Percentiles rank a stretch among this genome's conserved stretches.
Conservation (phyloP, 108 stramenopile genomes). For the Nitzschia putrida region DNA sequence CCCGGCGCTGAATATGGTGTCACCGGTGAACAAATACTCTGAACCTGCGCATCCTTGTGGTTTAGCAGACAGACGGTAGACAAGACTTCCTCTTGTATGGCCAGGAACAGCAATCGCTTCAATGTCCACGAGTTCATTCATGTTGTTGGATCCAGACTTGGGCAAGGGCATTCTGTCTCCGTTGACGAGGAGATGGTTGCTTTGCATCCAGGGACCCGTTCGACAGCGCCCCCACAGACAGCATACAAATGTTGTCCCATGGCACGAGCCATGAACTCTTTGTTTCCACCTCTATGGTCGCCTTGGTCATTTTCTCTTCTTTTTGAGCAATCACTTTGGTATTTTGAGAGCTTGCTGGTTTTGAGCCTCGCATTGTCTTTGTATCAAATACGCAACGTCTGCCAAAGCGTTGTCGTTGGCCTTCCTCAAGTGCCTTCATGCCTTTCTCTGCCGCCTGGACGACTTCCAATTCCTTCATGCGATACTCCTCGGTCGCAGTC, state of each 20-base stretch:
- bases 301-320: conserved; percentile 85
- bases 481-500: no score
- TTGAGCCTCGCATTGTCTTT: no score
- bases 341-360: no score
- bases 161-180: conserved; percentile 71
- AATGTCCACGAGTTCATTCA: conserved; percentile 65
- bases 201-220: conserved; percentile 71
- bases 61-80: conserved; percentile 63
- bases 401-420: no score
- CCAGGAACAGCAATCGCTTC: conserved; percentile 72
- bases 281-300: conserved; percentile 80
- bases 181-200: conserved; percentile 57
- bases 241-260: conserved; percentile 15
- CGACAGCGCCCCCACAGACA: conserved; percentile 77
- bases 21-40: conserved; percentile 77
- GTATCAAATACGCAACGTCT: no score
- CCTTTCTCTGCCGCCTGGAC: no score
- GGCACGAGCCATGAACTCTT: conserved; percentile 22
- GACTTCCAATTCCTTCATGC: no score
- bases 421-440: no score
- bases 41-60: conserved; percentile 25
- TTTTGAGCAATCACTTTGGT: no score
- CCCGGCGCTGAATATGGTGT: conserved; percentile 81
- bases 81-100: conserved; percentile 80
- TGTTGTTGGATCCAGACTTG: conserved; percentile 53